Base-by-base conservation (phyloP, 2,329 filamentous ascomycete genomes). In the Claviceps arundinis region DNA sequence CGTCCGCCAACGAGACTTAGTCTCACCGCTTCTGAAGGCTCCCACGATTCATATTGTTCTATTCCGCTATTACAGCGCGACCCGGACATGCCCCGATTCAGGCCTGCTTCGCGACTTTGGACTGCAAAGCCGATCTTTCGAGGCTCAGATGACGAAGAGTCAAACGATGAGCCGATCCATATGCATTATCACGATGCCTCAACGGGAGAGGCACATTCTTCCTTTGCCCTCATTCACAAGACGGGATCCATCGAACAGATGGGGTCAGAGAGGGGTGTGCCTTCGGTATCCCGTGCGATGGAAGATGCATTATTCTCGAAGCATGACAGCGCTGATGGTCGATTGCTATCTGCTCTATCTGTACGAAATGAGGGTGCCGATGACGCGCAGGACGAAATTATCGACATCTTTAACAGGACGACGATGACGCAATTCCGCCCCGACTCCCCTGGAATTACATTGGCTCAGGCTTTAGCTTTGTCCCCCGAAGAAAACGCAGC, bases 41-140 rank as follows among this genome's bases (percentile, higher is more conserved):
- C 87, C 0, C 76, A 80, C 30, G 81, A 84, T 48, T 91, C 87
- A 0, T 89, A 89, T 62, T 84, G 80, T 41, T 90, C 87, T 0
- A 81, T 84, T 37, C 87, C 89, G 4, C 74, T 93, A 7, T 74
- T 94, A 13, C 84, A 91, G 55, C 79, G 85, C 48, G 85, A 77
- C 3, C 62, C 75, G 34, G 74, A 73, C 0, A 80, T 55, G 68
- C 68, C 30, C 30, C 30, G 30, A 11, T 65, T 63, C 6, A 71
- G 74, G 53, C 19, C 37, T 13, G 26, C 14, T 4, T 42, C 48
- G 14, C 48, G 24, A 6, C 42, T 40, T 37, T 82, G 79, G 80
- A 74, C 73, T 9, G 68, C 79, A 41, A 73, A 69, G 43, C 82
- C 80, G 0, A 63, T 82, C 30, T 67, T 81, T 4, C 70, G 73